A percentile compares a stretch with the other conserved stretches of the same genome.
Evolutionary conservation across 257 asterid species (phyloP).

Genomic region (Leptodermis oblonga): DNA sequence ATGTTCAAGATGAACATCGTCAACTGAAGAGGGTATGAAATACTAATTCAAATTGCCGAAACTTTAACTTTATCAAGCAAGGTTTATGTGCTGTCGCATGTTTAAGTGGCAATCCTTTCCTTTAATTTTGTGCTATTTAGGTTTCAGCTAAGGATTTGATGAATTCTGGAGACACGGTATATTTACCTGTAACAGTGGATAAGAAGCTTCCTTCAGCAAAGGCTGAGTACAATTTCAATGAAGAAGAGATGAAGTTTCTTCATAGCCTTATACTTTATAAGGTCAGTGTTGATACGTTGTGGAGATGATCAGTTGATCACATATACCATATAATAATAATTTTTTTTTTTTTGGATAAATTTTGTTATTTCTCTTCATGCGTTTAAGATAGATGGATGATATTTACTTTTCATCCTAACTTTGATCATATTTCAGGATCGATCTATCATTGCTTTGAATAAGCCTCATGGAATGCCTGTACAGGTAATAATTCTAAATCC

Average conservation of each 20-base stretch:
- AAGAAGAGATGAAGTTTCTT: slow-evolving; percentile 49
- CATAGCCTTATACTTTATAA: slow-evolving; percentile 63
- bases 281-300: slow-evolving; percentile 30
- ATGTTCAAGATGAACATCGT: slow-evolving; percentile 31
- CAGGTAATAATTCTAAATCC: slow-evolving; percentile 48
- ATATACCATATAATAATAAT: background rate
- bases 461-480: slow-evolving; percentile 94
- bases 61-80: too few relatives aligned
- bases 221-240: slow-evolving; percentile 27
- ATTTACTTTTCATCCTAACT: background rate
- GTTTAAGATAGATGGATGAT: background rate
- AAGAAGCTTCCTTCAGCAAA: slow-evolving; percentile 38
- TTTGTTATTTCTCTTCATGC: too few relatives aligned
- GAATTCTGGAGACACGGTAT: slow-evolving; percentile 59
- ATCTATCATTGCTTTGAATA: slow-evolving; percentile 69
- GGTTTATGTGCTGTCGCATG: too few relatives aligned
- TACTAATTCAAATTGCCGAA: background rate
- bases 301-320: background rate
- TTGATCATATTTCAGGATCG: slow-evolving; percentile 44
- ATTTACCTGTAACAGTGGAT: slow-evolving; percentile 70
- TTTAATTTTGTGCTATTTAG: slow-evolving; percentile 32
- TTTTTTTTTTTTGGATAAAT: background rate
- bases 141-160: slow-evolving; percentile 74
- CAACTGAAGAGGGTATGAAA: slow-evolving; percentile 55
- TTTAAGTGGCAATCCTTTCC: background rate